A percentile compares a stretch with the other conserved stretches of the same genome.
Evolutionary conservation across 495 filamentous ascomycete genomes (phyloP).

Genomic region (Penicillium samsonianum): DNA sequence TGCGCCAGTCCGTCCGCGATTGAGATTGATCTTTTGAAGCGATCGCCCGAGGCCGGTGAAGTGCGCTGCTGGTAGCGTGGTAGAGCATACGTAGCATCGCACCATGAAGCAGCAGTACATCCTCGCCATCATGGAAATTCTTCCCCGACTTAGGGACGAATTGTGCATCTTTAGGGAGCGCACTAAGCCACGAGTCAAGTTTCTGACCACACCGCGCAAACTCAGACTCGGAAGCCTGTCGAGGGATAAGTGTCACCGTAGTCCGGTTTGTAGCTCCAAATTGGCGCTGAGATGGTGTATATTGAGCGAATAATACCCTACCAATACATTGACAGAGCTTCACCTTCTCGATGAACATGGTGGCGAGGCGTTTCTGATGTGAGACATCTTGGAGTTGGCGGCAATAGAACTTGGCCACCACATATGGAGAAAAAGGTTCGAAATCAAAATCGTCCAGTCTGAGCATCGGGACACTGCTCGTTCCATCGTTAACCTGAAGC

Average conservation of each 20-base stretch:
- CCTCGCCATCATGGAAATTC: conserved; percentile 45
- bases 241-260: conserved; percentile 82
- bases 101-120: conserved; percentile 67
- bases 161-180: conserved; percentile 60
- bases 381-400: conserved; percentile 43
- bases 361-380: conserved; percentile 69
- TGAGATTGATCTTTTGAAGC: conserved; percentile 51
- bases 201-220: conserved; percentile 69
- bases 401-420: conserved; percentile 38
- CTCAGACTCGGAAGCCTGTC: conserved; percentile 68
- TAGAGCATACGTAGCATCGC: conserved; percentile 84
- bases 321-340: conserved; percentile 82
- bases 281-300: conserved; percentile 66
- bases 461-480: conserved; percentile 84
- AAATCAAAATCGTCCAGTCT: conserved; percentile 77
- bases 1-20: conserved; percentile 37
- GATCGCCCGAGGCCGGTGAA: conserved; percentile 77
- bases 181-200: conserved; percentile 65
- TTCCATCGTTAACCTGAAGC: conserved; percentile 80
- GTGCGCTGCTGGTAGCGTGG: conserved; percentile 78
- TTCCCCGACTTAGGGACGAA: conserved; percentile 39
- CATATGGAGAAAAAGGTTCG: conserved; percentile 55
- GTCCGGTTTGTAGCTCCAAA: conserved; percentile 65
- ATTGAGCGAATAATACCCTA: conserved; percentile 78
- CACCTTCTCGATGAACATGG: conserved; percentile 85